Evolutionary conservation across 2,329 filamentous ascomycete species (phyloP), one percentile per base, ranked within the genome.

Genomic region (Cladorrhinum sp.): DNA sequence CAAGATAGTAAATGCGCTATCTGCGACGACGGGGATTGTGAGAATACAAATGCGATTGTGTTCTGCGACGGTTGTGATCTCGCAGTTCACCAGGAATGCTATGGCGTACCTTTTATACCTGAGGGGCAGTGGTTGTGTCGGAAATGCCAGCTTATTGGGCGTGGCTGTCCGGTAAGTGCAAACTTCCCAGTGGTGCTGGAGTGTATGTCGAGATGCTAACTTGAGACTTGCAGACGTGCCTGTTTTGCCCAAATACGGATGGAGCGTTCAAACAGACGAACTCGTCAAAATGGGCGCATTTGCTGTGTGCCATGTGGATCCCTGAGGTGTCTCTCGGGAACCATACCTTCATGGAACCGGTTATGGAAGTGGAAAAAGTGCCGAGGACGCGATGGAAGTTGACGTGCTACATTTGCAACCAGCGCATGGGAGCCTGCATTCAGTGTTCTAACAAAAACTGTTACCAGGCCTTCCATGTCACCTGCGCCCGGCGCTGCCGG

Each of bases 241-340:
- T 99, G 64, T 99, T 99, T 78, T 99, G 95, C 71, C 95, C 95
- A 1, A 98, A 98, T 72, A 95, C 91, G 1, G 95, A 98, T 69
- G 95, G 95, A 13, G 95, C 95, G 2, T 99, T 99, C 79, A 99
- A 99, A 74, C 95, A 98, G 76, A 98, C 95, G 1, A 97, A 92
- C 66, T 90, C 91, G 2, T 92, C 93, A 2, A 95, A 96, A 76
- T 99, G 95, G 95, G 91, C 93, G 24, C 95, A 99, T 81, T 78
- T 99, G 10, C 85, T 99, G 8, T 99, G 95, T 72, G 92, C 95
- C 29, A 95, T 98, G 79, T 99, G 95, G 95, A 97, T 99, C 69
- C 95, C 95, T 0, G 95, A 99, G 76, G 92, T 98, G 6, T 93
- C 91, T 3, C 85, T 99, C 54, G 95, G 93, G 13, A 99, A 99